These are phyloP conservation scores for Strobilomyces confusus DNA, from an alignment of 768 basidiomycete genomes.

Conservation along the genomic window DNA sequence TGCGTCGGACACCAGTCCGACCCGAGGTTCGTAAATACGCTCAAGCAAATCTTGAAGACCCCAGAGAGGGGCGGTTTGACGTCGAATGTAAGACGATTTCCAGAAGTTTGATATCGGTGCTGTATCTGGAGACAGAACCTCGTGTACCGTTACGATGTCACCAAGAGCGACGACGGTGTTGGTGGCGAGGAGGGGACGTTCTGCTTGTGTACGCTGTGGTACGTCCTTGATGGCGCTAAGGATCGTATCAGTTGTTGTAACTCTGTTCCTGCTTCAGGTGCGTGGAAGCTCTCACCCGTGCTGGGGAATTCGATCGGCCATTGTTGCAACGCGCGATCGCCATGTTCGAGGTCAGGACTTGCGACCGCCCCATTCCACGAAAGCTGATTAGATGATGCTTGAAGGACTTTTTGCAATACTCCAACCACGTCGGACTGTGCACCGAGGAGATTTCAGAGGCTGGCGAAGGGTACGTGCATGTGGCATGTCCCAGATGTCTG, in stretches of 20 bases:
- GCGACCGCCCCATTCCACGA: background rate
- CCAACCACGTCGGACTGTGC: conserved; percentile 85
- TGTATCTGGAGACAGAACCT: conserved; percentile 50
- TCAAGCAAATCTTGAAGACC: conserved; percentile 78
- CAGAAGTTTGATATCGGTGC: background rate
- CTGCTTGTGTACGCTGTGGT: conserved; percentile 85
- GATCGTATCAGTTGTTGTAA: background rate
- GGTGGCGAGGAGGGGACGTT: conserved; percentile 96
- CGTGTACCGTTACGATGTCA: conserved; percentile 87
- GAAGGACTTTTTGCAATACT: conserved; percentile 75
- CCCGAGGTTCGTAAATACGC: conserved; percentile 81
- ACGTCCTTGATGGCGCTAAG: conserved; percentile 9
- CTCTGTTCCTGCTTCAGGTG: conserved; percentile 47
- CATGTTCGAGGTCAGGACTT: conserved; percentile 83
- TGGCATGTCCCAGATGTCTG: background rate
- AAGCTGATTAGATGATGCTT: background rate
- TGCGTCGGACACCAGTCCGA: conserved; percentile 53
- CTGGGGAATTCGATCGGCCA: conserved; percentile 69
- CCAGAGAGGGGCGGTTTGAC: conserved; percentile 90
- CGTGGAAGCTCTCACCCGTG: conserved; percentile 85
- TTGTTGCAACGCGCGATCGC: conserved; percentile 64
- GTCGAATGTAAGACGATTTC: conserved; percentile 55
- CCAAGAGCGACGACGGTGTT: conserved; percentile 85
- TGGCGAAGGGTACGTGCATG: conserved; percentile 64
- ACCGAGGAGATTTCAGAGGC: conserved; percentile 83